These are phyloP conservation scores for Dothideomycetes sp. DNA, from an alignment of 2,329 filamentous ascomycete genomes.

Conservation along the genomic window DNA sequence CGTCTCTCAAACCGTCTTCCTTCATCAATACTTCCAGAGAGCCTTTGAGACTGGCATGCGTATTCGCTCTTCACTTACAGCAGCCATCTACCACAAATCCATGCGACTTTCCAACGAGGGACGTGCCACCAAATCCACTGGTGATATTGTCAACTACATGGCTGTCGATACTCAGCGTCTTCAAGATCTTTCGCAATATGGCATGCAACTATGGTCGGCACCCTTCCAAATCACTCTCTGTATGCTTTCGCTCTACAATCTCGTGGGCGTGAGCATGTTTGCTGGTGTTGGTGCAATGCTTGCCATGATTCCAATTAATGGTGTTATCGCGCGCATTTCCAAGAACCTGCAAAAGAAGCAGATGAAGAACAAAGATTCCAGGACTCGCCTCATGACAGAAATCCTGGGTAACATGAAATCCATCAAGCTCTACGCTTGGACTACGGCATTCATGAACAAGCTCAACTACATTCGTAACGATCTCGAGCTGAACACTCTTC, in stretches of 20 bases:
- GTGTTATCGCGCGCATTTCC: constrained; percentile 83
- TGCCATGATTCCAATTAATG: constrained; percentile 93
- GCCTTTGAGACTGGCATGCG: constrained; percentile 95
- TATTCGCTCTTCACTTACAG: constrained; percentile 82
- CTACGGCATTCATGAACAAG: constrained; percentile 93
- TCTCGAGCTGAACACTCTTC: constrained; percentile 84
- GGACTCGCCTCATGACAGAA: constrained; percentile 89
- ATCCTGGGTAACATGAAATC: constrained; percentile 99
- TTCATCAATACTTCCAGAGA: constrained; percentile 96
- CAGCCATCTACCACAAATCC: constrained; percentile 87
- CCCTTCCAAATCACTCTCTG: constrained; percentile 94
- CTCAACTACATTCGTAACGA: constrained; percentile 95
- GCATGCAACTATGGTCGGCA: constrained; percentile 90
- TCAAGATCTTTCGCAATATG: constrained; percentile 90
- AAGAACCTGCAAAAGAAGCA: constrained; percentile 90
- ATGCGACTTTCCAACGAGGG: constrained; percentile 89
- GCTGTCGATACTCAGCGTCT: constrained; percentile 94
- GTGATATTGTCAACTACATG: constrained; percentile 99
- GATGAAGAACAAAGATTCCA: constrained; percentile 98
- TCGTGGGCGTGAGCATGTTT: constrained; percentile 94
- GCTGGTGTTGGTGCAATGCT: constrained; percentile 93
- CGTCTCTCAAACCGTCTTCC: constrained; percentile 73
- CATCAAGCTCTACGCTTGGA: constrained; percentile 97
- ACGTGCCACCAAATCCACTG: constrained; percentile 76
- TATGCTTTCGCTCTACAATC: constrained; percentile 89